A percentile compares a stretch with the other conserved stretches of the same genome.
phyloP scores from a whole-genome alignment of 495 filamentous ascomycete species.

The Penicillium waksmanii region DNA sequence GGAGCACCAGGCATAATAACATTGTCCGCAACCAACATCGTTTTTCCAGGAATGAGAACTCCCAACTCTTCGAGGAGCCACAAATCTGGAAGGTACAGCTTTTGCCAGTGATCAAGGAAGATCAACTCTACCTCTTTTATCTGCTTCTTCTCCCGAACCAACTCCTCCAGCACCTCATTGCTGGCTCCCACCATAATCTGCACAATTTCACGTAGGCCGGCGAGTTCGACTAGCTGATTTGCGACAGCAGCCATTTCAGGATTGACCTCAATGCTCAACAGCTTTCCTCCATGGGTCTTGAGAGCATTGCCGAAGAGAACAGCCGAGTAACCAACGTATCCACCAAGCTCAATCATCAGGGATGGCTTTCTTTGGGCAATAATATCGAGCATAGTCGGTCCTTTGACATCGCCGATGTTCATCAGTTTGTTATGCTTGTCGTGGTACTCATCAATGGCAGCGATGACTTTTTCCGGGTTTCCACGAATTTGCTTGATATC shows the following conservation, averaged over 20 bases:
- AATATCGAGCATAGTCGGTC: constrained; percentile 59
- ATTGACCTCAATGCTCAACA: constrained; percentile 63
- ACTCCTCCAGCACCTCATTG: constrained; percentile 24
- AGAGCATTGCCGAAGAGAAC: constrained; percentile 65
- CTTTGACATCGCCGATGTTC: constrained; percentile 72
- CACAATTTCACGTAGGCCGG: constrained; percentile 63
- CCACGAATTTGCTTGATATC: constrained; percentile 55
- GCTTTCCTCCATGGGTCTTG: constrained; percentile 55
- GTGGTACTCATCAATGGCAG: constrained; percentile 58
- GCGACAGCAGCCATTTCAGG: constrained; percentile 65
- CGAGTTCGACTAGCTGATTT: constrained; percentile 60
- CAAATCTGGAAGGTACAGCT: constrained; percentile 62
- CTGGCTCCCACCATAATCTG: constrained; percentile 23
- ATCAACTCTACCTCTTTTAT: constrained; percentile 59
- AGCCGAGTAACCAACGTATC: constrained; percentile 75
- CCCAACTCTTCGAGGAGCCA: constrained; percentile 67
- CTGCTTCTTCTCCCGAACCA: constrained; percentile 27
- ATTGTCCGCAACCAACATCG: constrained; percentile 67
- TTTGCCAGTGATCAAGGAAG: constrained; percentile 72
- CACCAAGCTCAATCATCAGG: constrained; percentile 72
- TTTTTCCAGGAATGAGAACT: constrained; percentile 52
- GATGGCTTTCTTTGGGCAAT: constrained; percentile 63
- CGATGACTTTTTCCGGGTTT: constrained; percentile 59
- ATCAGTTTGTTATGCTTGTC: constrained; percentile 61
- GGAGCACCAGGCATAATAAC: constrained; percentile 69